Evolutionary conservation across 805 yeast genomes (phyloP), one percentile per base, ranked within the genome.

Genomic region (Cyberlindnera subsufficiens): DNA sequence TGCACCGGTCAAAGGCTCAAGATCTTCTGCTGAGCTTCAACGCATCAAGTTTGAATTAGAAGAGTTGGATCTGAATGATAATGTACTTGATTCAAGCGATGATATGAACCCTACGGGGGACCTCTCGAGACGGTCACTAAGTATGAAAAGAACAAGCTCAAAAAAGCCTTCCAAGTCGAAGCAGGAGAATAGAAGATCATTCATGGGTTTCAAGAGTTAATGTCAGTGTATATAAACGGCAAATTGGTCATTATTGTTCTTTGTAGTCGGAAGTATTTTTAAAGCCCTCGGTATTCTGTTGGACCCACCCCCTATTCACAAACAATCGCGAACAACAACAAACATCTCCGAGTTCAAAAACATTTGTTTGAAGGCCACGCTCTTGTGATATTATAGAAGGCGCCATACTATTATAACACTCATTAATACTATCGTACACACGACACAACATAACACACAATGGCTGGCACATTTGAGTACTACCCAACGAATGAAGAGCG

Each of bases 381-480:
- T 22, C 27, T 22, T 10, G 27, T 22, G 11, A 22, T 9, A 8
- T 22, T 22, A 6, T 9, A 22, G 27, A 22, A 22, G 11, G 11
- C 6, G 11, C 11, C 27, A 11, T 22, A 22, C 9, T 9, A 22
- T 22, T 22, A 11, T 11, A 2, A 22, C 27, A 22, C 10, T 22
- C 27, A 11, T 4, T 22, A 10, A 9, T 9, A 22, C 4, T 9
- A 22, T 2, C 3, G 27, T 8, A 22, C 27, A 30, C 17, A 30
- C 17, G 10, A 15, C 32, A 15, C 19, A 7, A 8, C 18, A 20
- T 20, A n/a, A 17, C 40, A 18, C 27, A 43, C 20, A 32, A 51
- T 51, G 54, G 53, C 53, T 25, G 64, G 65, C 3, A 58, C 61
- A 6, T 59, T 61, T 42, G 45, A 53, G 30, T 58, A 58, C 46